Conservation (phyloP, 179 eudicot genomes). For the Drosera spatulata region DNA sequence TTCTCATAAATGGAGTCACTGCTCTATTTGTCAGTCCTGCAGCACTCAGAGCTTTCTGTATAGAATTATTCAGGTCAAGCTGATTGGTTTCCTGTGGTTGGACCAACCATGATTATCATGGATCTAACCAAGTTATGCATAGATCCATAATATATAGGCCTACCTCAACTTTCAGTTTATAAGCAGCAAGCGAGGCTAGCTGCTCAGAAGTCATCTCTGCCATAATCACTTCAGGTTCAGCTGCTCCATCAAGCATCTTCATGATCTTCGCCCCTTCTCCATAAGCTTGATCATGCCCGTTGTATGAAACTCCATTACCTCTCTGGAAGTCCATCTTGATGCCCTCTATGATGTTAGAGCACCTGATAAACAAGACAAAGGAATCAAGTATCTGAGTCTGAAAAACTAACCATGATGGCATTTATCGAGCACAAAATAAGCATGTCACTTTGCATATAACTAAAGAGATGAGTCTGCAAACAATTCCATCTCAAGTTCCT, state of each 20-base stretch:
- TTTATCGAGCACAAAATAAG: too few species aligned
- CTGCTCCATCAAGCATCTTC: conserved; percentile 69
- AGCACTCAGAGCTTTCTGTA: conserved; percentile 64
- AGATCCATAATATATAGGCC: conserved; percentile 2
- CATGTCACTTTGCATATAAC: too few species aligned
- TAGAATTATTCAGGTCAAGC: conserved; percentile 46
- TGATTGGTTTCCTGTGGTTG: conserved; percentile 57
- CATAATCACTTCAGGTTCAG: conserved; percentile 91
- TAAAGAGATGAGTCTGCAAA: too few species aligned
- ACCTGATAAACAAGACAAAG: conserved; percentile 29
- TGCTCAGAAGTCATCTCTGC: conserved; percentile 87
- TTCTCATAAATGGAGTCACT: conserved; percentile 77
- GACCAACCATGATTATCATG: conserved; percentile 4
- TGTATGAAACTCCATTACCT: conserved; percentile 16
- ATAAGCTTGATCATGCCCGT: conserved; percentile 31
- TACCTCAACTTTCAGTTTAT: conserved; percentile 73
- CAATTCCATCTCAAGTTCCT: too few species aligned
- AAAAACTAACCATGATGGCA: too few species aligned
- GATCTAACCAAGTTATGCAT: conserved; percentile 1
- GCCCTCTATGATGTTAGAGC: conserved; percentile 64
- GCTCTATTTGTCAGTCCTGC: conserved; percentile 68
- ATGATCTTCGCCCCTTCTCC: conserved; percentile 79
- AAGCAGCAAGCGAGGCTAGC: conserved; percentile 47
- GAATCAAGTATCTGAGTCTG: too few species aligned
- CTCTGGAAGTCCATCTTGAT: conserved; percentile 54